Conservation (phyloP, 177 flowering plant species). For the Tripterygium wilfordii region DNA sequence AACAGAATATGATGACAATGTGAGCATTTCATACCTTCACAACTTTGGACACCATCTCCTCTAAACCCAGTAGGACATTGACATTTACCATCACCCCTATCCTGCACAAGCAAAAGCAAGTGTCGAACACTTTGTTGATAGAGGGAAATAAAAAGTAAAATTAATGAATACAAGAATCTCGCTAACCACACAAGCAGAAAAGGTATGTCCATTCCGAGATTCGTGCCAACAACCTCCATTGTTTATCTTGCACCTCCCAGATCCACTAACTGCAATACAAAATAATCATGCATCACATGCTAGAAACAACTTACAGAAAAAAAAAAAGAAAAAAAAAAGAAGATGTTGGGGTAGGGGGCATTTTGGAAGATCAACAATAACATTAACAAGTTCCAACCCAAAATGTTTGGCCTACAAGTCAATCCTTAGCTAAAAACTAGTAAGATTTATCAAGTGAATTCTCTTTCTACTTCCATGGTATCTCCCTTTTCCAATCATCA, state of each 20-base stretch:
- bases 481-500: too few species aligned
- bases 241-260: constrained; percentile 82
- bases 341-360: too few species aligned
- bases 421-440: too few species aligned
- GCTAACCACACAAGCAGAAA: constrained; percentile 82
- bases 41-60: constrained; percentile 80
- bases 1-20: constrained; percentile 2
- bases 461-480: too few species aligned
- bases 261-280: constrained; percentile 70
- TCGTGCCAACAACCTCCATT: constrained; percentile 98
- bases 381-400: too few species aligned
- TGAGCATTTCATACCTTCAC: constrained; percentile 52
- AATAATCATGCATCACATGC: background rate
- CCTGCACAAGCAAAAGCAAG: constrained; percentile 26
- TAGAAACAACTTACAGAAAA: too few species aligned
- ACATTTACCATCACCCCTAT: constrained; percentile 46
- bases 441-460: too few species aligned
- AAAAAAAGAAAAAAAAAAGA: too few species aligned
- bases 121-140: constrained; percentile 1
- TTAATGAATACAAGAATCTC: background rate
- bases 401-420: too few species aligned
- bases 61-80: constrained; percentile 81
- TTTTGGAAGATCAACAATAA: too few species aligned
- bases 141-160: background rate
- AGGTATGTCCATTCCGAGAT: constrained; percentile 53